A percentile compares a stretch with the other conserved stretches of the same genome.
Conservation (phyloP, 2,329 filamentous ascomycete species). For the Colletotrichum higginsianum region DNA sequence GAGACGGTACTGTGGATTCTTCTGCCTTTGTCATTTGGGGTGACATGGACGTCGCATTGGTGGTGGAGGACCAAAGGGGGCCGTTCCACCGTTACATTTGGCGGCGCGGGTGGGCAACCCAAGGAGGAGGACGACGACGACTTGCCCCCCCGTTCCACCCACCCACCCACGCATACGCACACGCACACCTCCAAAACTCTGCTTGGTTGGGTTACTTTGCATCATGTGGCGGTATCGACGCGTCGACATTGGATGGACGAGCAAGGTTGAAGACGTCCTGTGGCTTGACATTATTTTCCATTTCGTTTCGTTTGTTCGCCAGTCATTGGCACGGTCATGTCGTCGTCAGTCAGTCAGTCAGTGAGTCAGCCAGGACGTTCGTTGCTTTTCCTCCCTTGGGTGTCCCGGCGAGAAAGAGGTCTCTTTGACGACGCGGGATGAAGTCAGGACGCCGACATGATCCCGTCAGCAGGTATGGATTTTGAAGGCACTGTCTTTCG, state of each 20-base stretch:
- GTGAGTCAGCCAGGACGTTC: not conserved
- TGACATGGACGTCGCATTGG: conserved; percentile 10
- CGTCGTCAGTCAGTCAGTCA: too few species aligned
- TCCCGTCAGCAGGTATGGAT: conserved; percentile 19
- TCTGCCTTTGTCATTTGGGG: not conserved
- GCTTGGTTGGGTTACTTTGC: conserved; percentile 31
- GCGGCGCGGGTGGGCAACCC: conserved; percentile 21
- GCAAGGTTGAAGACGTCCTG: conserved; percentile 20
- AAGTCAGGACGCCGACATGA: conserved; percentile 29
- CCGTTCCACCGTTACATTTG: conserved; percentile 41
- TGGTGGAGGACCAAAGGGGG: conserved; percentile 17
- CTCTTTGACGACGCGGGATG: conserved; percentile 20
- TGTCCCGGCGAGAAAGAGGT: conserved; percentile 10
- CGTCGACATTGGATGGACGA: conserved; percentile 34
- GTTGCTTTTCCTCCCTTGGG: conserved; percentile 3
- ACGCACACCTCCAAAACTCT: not conserved
- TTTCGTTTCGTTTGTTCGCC: not conserved
- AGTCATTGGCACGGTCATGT: not conserved
- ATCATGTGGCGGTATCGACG: conserved; percentile 33
- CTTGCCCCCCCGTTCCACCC: not conserved
- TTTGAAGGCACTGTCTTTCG: conserved; percentile 20
- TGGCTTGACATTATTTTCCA: conserved; percentile 28
- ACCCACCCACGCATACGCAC: conserved; percentile 5
- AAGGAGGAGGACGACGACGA: not conserved
- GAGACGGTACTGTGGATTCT: conserved; percentile 33